phyloP scores from a whole-genome alignment of 2,329 filamentous ascomycete genomes.

The Plenodomus tracheiphilus region DNA sequence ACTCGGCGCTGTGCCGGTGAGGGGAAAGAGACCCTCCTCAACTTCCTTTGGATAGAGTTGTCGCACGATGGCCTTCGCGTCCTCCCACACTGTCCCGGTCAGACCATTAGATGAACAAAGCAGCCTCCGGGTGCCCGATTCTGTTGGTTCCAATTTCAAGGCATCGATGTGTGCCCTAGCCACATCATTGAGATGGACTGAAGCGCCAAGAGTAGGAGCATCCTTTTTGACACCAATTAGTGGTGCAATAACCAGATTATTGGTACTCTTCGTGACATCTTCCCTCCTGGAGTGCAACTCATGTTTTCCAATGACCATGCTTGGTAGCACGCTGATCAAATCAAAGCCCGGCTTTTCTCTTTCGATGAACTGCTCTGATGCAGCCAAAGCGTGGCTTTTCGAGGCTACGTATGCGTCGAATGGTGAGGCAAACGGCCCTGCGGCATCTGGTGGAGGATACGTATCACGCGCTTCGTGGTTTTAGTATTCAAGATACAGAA shows the following conservation, averaged over 20 bases:
- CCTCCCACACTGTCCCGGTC: conserved; percentile 5
- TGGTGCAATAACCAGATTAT: background rate
- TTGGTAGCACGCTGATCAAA: conserved; percentile 8
- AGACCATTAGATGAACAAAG: background rate
- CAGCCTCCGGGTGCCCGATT: conserved; percentile 6
- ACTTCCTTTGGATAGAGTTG: background rate
- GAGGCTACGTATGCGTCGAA: background rate
- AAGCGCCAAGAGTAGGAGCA: conserved; percentile 2
- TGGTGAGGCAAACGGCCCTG: too few relatives aligned
- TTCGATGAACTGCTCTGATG: conserved; percentile 23
- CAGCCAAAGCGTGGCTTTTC: conserved; percentile 33
- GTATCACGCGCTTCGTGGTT: too few relatives aligned
- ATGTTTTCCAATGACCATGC: conserved; percentile 5
- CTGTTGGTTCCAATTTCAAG: conserved; percentile 2
- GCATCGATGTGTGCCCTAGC: conserved; percentile 13
- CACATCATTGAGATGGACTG: conserved; percentile 10
- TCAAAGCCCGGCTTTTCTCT: conserved; percentile 9
- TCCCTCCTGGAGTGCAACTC: background rate
- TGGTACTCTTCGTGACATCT: background rate
- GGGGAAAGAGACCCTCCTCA: background rate
- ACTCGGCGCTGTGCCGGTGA: conserved; percentile 1
- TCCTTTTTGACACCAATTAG: background rate
- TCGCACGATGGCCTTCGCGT: background rate
- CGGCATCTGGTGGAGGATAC: too few relatives aligned
- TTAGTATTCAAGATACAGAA: too few relatives aligned